Evolutionary conservation across 2,329 filamentous ascomycete species (phyloP).

Genomic region (Cytospora leucostoma): DNA sequence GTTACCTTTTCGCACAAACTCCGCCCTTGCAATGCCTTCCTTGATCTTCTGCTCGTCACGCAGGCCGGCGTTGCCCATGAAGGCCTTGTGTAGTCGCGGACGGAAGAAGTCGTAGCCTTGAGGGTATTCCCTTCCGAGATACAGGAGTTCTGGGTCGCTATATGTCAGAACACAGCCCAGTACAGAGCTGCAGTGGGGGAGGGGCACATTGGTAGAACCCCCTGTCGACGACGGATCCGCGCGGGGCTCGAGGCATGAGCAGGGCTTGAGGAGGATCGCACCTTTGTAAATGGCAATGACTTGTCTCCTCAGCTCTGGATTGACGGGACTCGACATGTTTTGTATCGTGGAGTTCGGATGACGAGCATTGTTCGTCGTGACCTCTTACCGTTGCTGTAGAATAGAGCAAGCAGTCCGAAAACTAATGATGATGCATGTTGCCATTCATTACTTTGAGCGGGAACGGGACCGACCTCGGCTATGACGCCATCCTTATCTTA

Average conservation of each 20-base stretch:
- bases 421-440: neutral
- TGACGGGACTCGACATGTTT: constrained; percentile 41
- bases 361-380: constrained; percentile 6
- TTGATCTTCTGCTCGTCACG: constrained; percentile 74
- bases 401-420: neutral
- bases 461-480: constrained; percentile 25
- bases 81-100: constrained; percentile 79
- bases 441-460: neutral
- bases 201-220: neutral
- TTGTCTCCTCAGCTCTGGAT: constrained; percentile 66
- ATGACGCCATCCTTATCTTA: constrained; percentile 31
- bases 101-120: constrained; percentile 80
- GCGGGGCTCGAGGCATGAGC: neutral
- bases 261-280: constrained; percentile 37
- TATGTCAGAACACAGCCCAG: neutral
- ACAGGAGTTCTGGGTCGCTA: constrained; percentile 69
- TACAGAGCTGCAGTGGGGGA: neutral
- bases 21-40: constrained; percentile 72
- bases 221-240: neutral
- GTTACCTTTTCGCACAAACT: constrained; percentile 88
- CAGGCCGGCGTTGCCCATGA: constrained; percentile 71
- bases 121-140: constrained; percentile 84
- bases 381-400: neutral
- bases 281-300: constrained; percentile 91
- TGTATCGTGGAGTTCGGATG: neutral